Percentiles rank a stretch among this genome's conserved stretches.
These are phyloP conservation scores for Paramecium caudatum DNA, from an alignment of 73 alveolate genomes.

Conservation along the genomic window DNA sequence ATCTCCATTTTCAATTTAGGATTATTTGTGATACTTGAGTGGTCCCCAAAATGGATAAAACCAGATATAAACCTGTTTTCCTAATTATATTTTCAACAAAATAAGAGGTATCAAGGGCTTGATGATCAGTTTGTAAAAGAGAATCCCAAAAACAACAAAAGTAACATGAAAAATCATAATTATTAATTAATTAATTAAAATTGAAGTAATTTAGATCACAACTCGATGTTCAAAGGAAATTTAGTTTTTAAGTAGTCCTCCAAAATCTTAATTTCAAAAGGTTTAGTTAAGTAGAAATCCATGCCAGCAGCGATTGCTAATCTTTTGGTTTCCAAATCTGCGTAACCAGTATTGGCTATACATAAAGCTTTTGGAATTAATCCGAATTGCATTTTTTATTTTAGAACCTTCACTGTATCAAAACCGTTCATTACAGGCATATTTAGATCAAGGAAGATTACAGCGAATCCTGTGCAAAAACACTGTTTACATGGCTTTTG, in stretches of 20 bases:
- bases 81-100: neutral
- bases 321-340: conserved; percentile 58
- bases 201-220: too few species aligned
- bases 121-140: neutral
- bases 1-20: neutral
- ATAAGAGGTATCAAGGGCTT: conserved; percentile 10
- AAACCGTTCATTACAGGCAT: conserved; percentile 59
- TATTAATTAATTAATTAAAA: too few species aligned
- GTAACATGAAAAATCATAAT: neutral
- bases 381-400: neutral
- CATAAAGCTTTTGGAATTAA: neutral
- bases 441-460: conserved; percentile 9
- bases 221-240: neutral
- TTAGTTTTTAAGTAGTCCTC: neutral
- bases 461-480: neutral
- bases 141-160: neutral
- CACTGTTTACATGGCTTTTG: conserved; percentile 1
- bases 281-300: conserved; percentile 45
- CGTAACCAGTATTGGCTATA: conserved; percentile 43
- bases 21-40: neutral
- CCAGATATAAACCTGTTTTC: conserved; percentile 3
- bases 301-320: conserved; percentile 15
- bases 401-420: conserved; percentile 10
- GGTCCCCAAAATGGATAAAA: conserved; percentile 19
- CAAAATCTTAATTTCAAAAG: neutral